Evolutionary conservation across 75 land plant genomes (phyloP).

Genomic region (Ceratopteris richardii): DNA sequence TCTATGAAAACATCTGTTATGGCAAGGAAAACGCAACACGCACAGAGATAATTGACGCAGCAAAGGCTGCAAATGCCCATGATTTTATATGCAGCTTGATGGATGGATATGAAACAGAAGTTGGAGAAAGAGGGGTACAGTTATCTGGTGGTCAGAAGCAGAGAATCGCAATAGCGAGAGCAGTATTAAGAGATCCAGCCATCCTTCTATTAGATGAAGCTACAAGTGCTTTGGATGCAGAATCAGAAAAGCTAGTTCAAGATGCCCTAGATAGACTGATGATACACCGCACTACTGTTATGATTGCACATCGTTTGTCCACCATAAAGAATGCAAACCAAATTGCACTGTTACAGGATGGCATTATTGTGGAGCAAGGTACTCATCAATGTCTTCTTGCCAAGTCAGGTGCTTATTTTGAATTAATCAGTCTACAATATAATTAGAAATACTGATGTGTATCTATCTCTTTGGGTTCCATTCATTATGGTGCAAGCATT

Average conservation of each 20-base stretch:
- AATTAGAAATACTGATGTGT: too few species aligned
- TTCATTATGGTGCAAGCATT: too few species aligned
- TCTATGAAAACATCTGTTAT: slow-evolving; percentile 90
- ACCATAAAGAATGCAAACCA: slow-evolving; percentile 6
- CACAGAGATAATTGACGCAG: slow-evolving; percentile 95
- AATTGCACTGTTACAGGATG: slow-evolving; percentile 8
- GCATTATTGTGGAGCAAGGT: slow-evolving; percentile 11
- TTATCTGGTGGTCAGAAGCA: slow-evolving; percentile 94
- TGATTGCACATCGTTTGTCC: slow-evolving; percentile 71
- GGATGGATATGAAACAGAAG: slow-evolving; percentile 97
- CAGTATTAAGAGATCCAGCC: slow-evolving; percentile 86
- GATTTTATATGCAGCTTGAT: slow-evolving; percentile 94
- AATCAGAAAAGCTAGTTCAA: slow-evolving; percentile 88
- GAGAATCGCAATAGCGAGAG: slow-evolving; percentile 92
- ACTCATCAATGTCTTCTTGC: slow-evolving; percentile 25
- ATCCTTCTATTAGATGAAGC: slow-evolving; percentile 94
- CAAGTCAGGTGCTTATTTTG: slow-evolving; percentile 45
- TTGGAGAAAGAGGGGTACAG: slow-evolving; percentile 94
- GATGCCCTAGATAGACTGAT: slow-evolving; percentile 94
- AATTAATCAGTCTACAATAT: slow-evolving; percentile 57
- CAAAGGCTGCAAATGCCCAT: slow-evolving; percentile 97
- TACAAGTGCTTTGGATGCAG: slow-evolving; percentile 83
- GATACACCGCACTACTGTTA: slow-evolving; percentile 88
- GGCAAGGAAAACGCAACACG: slow-evolving; percentile 96
- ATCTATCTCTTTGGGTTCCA: too few species aligned